Conservation (phyloP, 2,329 filamentous ascomycete genomes). For the Pestalotiopsis sp. region DNA sequence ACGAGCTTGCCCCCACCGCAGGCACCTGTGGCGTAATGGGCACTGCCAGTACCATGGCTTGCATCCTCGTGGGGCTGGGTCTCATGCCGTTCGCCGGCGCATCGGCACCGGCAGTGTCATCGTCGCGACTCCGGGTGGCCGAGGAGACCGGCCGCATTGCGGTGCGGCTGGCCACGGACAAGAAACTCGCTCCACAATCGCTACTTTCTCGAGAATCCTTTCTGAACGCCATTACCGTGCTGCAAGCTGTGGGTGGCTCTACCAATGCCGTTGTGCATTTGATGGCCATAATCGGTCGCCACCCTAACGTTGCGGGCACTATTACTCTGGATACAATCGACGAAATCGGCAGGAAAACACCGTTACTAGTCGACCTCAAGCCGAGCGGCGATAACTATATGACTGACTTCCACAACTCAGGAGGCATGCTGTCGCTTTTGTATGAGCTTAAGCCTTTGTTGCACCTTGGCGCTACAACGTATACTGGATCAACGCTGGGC, state of each 20-base stretch:
- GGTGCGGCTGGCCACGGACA: slow-evolving; percentile 67
- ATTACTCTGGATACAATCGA: slow-evolving; percentile 79
- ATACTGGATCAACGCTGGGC: slow-evolving; percentile 83
- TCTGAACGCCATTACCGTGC: slow-evolving; percentile 83
- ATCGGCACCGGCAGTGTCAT: slow-evolving; percentile 77
- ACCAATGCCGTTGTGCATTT: slow-evolving; percentile 87
- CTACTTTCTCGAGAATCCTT: slow-evolving; percentile 77
- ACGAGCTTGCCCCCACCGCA: slow-evolving; percentile 72
- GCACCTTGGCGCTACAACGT: slow-evolving; percentile 74
- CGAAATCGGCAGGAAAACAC: slow-evolving; percentile 75
- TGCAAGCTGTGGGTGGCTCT: slow-evolving; percentile 82
- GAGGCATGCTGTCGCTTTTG: slow-evolving; percentile 81
- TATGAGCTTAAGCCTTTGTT: slow-evolving; percentile 78
- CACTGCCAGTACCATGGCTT: slow-evolving; percentile 89
- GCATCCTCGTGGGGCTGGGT: slow-evolving; percentile 80
- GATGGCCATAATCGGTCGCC: slow-evolving; percentile 78
- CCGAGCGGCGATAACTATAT: slow-evolving; percentile 86
- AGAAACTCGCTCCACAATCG: slow-evolving; percentile 66
- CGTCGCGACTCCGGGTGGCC: slow-evolving; percentile 80
- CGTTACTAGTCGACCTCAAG: slow-evolving; percentile 81
- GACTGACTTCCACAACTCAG: slow-evolving; percentile 87
- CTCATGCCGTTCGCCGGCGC: slow-evolving; percentile 77
- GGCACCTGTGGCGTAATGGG: slow-evolving; percentile 95
- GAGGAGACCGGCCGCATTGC: slow-evolving; percentile 71
- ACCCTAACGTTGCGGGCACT: slow-evolving; percentile 62